Conservation (phyloP, 2,329 filamentous ascomycete species). For the Madurella mycetomatis region DNA sequence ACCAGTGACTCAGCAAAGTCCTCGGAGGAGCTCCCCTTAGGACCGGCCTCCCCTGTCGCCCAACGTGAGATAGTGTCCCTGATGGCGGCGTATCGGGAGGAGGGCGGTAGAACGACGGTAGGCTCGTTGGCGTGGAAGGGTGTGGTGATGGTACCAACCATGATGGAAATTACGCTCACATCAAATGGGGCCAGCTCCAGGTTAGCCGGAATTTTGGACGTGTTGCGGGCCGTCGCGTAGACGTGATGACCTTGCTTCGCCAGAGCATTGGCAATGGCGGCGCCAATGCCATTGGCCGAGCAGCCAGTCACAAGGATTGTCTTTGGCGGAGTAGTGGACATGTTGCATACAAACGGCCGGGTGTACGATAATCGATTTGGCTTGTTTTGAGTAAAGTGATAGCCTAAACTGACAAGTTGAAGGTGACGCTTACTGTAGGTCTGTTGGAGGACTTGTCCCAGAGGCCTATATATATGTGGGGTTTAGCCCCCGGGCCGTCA, state of each 20-base stretch:
- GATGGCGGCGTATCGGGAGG: neutral
- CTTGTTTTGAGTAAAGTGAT: no score
- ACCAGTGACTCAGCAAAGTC: neutral
- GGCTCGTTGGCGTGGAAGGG: conserved; percentile 3
- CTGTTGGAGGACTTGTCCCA: no score
- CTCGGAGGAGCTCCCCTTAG: neutral
- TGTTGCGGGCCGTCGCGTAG: conserved; percentile 35
- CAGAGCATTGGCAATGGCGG: conserved; percentile 34
- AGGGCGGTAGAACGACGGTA: neutral
- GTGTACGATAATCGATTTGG: no score
- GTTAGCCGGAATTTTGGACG: conserved; percentile 28
- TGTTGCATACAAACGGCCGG: no score
- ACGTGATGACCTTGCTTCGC: conserved; percentile 33
- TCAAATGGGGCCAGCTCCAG: conserved; percentile 21
- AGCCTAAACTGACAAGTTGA: no score
- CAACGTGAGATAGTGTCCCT: conserved; percentile 1
- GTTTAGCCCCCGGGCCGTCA: no score
- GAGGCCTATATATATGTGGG: no score
- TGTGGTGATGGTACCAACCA: conserved; percentile 15
- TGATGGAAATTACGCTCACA: conserved; percentile 21
- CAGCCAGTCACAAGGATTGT: conserved; percentile 38
- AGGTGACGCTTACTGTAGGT: no score
- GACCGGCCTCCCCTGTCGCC: conserved; percentile 1
- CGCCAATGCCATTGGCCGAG: conserved; percentile 36
- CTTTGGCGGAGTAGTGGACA: conserved; percentile 7